Conservation (phyloP, 208 protist genomes). For the Porcisia deanei region DNA sequence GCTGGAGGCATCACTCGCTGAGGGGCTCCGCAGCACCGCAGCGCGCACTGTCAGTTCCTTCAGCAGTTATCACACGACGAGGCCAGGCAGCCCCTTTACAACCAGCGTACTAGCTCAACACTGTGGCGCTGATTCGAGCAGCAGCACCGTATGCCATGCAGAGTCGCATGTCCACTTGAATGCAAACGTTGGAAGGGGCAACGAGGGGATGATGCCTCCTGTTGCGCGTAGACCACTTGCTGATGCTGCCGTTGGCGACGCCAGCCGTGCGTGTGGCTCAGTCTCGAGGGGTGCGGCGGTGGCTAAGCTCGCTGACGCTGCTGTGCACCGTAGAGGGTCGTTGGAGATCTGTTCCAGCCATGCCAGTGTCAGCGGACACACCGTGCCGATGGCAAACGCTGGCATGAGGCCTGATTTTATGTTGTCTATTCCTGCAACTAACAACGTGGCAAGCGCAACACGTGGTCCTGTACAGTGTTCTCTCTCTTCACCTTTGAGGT, state of each 20-base stretch:
- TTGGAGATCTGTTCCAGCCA: not conserved
- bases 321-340: not conserved
- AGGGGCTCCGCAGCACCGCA: not conserved
- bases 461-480: not conserved
- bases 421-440: no score
- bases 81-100: not conserved
- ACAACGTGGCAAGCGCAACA: not conserved
- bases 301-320: not conserved
- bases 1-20: not conserved
- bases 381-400: not conserved
- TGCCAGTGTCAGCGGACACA: not conserved
- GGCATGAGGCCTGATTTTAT: not conserved
- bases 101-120: not conserved
- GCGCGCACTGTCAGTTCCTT: not conserved
- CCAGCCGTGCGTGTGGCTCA: not conserved
- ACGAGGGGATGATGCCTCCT: conserved; percentile 11
- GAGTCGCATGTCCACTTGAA: conserved; percentile 35
- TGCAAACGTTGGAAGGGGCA: conserved; percentile 30
- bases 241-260: not conserved
- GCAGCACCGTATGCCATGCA: conserved; percentile 25
- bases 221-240: not conserved
- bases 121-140: conserved; percentile 7
- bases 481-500: not conserved
- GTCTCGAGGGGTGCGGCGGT: not conserved
- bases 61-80: not conserved